Evolutionary conservation across 2,329 filamentous ascomycete species (phyloP).

Genomic region (Aspergillus sp.): DNA sequence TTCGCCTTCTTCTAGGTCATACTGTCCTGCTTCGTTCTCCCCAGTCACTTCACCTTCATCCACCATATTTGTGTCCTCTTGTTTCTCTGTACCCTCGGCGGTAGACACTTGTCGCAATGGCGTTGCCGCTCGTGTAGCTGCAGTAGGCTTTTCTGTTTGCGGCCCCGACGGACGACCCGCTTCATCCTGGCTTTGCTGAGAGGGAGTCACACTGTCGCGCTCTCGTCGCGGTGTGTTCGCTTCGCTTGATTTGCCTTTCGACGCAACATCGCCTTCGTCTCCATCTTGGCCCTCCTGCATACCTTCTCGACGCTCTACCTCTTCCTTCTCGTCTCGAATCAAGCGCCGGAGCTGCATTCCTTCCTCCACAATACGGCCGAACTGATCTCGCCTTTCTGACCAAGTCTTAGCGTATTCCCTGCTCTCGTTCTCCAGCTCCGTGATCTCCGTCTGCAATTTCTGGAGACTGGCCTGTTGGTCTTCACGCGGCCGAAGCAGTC

Average conservation of each 20-base stretch:
- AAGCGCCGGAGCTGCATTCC: slow-evolving; percentile 74
- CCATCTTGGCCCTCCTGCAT: slow-evolving; percentile 58
- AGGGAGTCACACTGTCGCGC: slow-evolving; percentile 35
- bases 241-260: slow-evolving; percentile 39
- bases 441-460: slow-evolving; percentile 81
- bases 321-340: slow-evolving; percentile 91
- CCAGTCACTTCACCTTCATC: slow-evolving; percentile 39
- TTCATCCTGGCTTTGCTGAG: slow-evolving; percentile 27
- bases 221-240: slow-evolving; percentile 42
- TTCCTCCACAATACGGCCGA: slow-evolving; percentile 80
- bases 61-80: slow-evolving; percentile 53
- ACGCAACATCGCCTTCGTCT: slow-evolving; percentile 43
- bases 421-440: slow-evolving; percentile 75
- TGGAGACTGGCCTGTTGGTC: slow-evolving; percentile 69
- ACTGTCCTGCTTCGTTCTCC: slow-evolving; percentile 24
- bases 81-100: slow-evolving; percentile 31
- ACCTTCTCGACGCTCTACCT: slow-evolving; percentile 77
- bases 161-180: slow-evolving; percentile 15
- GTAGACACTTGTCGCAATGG: slow-evolving; percentile 30
- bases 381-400: slow-evolving; percentile 76
- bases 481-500: slow-evolving; percentile 68
- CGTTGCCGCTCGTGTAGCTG: slow-evolving; percentile 23
- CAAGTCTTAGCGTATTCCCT: slow-evolving; percentile 72
- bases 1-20: slow-evolving; percentile 41
- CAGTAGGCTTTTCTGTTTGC: slow-evolving; percentile 23